phyloP scores from a whole-genome alignment of 768 basidiomycete genomes.

The Mycena leptocephala region DNA sequence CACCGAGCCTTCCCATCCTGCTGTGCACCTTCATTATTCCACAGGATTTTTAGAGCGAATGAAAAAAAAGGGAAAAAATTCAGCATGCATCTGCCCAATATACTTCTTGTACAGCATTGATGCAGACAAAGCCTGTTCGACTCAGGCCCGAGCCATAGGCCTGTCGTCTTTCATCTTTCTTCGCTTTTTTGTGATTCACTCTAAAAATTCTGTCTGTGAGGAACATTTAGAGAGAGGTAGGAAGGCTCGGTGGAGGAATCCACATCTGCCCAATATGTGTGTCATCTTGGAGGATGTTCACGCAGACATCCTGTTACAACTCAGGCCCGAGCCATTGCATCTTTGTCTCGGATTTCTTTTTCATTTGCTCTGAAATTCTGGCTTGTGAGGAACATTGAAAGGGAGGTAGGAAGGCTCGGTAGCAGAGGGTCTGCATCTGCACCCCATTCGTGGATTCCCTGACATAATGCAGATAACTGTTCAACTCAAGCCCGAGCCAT shows the following conservation, averaged over 20 bases:
- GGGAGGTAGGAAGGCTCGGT: not conserved
- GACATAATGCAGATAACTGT: not conserved
- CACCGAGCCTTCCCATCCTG: too few species aligned
- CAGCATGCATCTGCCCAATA: too few species aligned
- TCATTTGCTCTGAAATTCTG: not conserved
- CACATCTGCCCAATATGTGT: not conserved
- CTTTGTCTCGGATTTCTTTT: not conserved
- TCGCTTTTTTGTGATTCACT: too few species aligned
- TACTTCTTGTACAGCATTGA: too few species aligned
- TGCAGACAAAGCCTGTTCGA: not conserved
- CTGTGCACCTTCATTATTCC: too few species aligned
- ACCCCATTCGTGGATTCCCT: too few species aligned
- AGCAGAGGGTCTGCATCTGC: slow-evolving; percentile 10
- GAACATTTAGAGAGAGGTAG: too few species aligned
- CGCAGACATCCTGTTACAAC: slow-evolving; percentile 4
- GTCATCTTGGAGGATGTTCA: not conserved
- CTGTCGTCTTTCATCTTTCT: too few species aligned
- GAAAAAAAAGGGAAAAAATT: too few species aligned
- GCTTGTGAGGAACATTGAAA: not conserved
- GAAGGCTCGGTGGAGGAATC: slow-evolving; percentile 5
- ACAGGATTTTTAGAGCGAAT: too few species aligned
- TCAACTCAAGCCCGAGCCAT: slow-evolving; percentile 27
- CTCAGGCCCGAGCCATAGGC: too few species aligned
- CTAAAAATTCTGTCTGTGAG: not conserved
- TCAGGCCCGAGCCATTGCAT: slow-evolving; percentile 7